phyloP scores from a whole-genome alignment of 257 asterid genomes.

The Solanum habrochaites region DNA sequence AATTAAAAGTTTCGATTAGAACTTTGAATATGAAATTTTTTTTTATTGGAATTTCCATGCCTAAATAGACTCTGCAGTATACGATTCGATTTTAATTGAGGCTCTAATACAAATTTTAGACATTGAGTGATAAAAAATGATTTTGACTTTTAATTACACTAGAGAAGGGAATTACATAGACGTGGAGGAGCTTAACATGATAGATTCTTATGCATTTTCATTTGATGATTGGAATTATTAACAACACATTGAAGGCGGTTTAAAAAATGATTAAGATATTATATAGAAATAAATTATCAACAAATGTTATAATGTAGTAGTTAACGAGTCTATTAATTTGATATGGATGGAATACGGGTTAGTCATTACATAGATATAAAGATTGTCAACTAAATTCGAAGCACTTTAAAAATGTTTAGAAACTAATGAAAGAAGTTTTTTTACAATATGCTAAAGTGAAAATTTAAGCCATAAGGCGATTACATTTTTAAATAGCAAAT shows the following conservation, averaged over 20 bases:
- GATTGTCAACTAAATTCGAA: background rate
- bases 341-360: background rate
- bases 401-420: background rate
- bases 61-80: accelerated
- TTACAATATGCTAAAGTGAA: background rate
- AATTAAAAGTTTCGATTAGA: accelerated
- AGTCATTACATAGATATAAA: background rate
- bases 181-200: background rate
- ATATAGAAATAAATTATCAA: background rate
- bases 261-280: background rate
- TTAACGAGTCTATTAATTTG: background rate
- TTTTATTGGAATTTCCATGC: no score
- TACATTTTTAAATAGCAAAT: background rate
- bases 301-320: background rate
- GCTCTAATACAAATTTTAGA: no score
- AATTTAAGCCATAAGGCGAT: background rate
- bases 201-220: background rate
- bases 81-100: background rate
- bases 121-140: no score
- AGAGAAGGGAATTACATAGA: background rate
- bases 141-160: background rate
- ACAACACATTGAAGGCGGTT: background rate
- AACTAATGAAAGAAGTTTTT: background rate
- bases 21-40: no score
- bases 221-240: background rate